Evolutionary conservation across 306 rosid genomes (phyloP), one percentile per base, ranked within the genome.

Genomic region (Vigna mungo): DNA sequence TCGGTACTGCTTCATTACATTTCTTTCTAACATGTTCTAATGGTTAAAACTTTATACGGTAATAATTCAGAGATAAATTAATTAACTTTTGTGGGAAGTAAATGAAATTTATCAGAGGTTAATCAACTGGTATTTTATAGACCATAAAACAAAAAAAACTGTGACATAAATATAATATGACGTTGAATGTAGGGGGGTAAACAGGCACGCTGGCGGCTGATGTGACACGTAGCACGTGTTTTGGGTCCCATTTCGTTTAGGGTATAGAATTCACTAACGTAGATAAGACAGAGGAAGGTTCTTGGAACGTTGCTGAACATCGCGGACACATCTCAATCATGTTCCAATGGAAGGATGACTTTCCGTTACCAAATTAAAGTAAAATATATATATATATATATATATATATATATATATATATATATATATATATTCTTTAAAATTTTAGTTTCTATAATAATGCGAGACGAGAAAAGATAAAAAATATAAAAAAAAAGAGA

Each of bases 141-240:
- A 10, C 10, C 9, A 0, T 41, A 41, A 41, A 41, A 9, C 2
- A 2, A 41, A 41, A 30, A 41, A 1, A 25, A 25, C 3, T 25
- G 3, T 39, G 2, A 9, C 44, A 39, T 39, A 39, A 7, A 39
- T 39, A 36, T 39, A 9, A 41, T 41, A 41, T 41, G 46, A 13
- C 46, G 46, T 41, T 6, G 13, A n/a, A 20, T 1, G 0, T 46
- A 68, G 7, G 73, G 58, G 56, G 8, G 0, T 25, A 65, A 9
- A 55, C 23, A 74, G 36, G 74, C 20, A 67, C 48, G 21, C 3
- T 21, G 81, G 75, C 59, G 75, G 81, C 75, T 67, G 81, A 56
- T 39, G 80, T 34, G 30, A 63, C 71, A 75, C 37, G 9, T 37
- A 5, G 36, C 60, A 6, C 17, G 23, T 6, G 17, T 25, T 25